These are phyloP conservation scores for Niebla homalea DNA, from an alignment of 495 filamentous ascomycete genomes.

Conservation along the genomic window DNA sequence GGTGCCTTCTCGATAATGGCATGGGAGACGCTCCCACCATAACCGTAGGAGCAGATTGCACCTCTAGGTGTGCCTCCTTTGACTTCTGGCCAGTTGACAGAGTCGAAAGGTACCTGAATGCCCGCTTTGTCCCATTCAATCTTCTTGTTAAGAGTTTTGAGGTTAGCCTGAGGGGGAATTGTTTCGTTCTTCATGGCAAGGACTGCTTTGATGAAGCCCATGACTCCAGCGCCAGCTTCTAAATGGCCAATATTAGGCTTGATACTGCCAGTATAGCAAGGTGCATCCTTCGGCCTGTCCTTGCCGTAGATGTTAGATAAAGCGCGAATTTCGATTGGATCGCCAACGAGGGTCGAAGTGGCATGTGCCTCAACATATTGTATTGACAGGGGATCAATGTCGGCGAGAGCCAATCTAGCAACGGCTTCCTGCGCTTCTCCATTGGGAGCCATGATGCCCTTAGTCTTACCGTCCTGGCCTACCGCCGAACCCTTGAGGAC, in stretches of 20 bases:
- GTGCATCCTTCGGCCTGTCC: not conserved
- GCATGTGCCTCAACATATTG: slow-evolving; percentile 34
- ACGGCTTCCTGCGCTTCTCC: slow-evolving; percentile 15
- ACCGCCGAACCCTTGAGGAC: slow-evolving; percentile 22
- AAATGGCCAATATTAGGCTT: slow-evolving; percentile 30
- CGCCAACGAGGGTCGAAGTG: slow-evolving; percentile 30
- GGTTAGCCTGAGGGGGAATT: slow-evolving; percentile 36
- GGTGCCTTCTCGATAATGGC: slow-evolving; percentile 25
- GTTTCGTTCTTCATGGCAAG: slow-evolving; percentile 29
- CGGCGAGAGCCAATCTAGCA: slow-evolving; percentile 19
- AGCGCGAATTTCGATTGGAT: slow-evolving; percentile 28
- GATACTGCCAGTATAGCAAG: slow-evolving; percentile 22
- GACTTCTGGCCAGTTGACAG: slow-evolving; percentile 14
- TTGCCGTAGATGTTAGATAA: slow-evolving; percentile 18
- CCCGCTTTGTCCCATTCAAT: slow-evolving; percentile 7
- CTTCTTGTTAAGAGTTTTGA: slow-evolving; percentile 29
- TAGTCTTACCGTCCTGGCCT: slow-evolving; percentile 27
- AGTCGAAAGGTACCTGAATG: slow-evolving; percentile 12
- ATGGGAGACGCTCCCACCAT: slow-evolving; percentile 22
- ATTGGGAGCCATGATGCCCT: slow-evolving; percentile 22
- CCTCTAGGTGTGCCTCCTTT: slow-evolving; percentile 17
- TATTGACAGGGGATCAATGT: slow-evolving; percentile 18
- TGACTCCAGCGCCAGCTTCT: slow-evolving; percentile 27
- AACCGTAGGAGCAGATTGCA: slow-evolving; percentile 28
- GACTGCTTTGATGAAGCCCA: slow-evolving; percentile 38